Base-by-base conservation (phyloP, 169 alveolate species). In the Perkinsus olseni region DNA sequence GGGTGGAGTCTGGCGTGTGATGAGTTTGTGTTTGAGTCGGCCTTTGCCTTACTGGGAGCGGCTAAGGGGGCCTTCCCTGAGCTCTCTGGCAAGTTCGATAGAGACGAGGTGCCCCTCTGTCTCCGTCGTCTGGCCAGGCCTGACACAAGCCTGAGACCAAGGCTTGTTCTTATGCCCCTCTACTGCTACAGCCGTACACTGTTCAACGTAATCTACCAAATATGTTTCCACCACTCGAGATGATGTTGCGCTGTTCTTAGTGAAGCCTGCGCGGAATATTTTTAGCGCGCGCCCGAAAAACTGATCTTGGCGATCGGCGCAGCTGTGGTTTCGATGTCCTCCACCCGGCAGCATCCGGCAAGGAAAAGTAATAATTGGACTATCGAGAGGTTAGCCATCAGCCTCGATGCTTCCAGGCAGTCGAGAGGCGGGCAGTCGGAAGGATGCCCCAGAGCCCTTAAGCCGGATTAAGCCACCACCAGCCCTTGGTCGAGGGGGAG, bases 221-320 rank as follows among this genome's bases (percentile, higher is more conserved):
- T 62, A 62, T 62, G 82, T 62, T 62, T 62, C 82, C 82, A 62
- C 82, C 31, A 62, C 34, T 28, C 82, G 50, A 40, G 50, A 40
- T 11, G 50, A 62, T 62, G 37, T 62, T 62, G 82, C 82, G 82
- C 34, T 62, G 82, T 62, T 24, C 82, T 62, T 28, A 24, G 4
- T 28, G 10, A 62, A 0, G 28, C 1, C 82, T 21, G 34, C 82
- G 82, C 82, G 82, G 37, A 24, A 4, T 21, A 62, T 6, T 17
- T 45, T 62, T 62, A 62, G 82, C 82, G 82, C 82, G 82, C 82
- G 82, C 82, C 82, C 82, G 34, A 62, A 62, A 62, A 62, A 45
- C 17, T 21, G 31, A 62, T 0, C 31, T 21, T 28, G 36, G 31
- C 82, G 31, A 24, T 62, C 82, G 82, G 82, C 17, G 34, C 82